phyloP scores from a whole-genome alignment of 1,284 basidiomycete genomes.

The Golubevia pallescens region DNA sequence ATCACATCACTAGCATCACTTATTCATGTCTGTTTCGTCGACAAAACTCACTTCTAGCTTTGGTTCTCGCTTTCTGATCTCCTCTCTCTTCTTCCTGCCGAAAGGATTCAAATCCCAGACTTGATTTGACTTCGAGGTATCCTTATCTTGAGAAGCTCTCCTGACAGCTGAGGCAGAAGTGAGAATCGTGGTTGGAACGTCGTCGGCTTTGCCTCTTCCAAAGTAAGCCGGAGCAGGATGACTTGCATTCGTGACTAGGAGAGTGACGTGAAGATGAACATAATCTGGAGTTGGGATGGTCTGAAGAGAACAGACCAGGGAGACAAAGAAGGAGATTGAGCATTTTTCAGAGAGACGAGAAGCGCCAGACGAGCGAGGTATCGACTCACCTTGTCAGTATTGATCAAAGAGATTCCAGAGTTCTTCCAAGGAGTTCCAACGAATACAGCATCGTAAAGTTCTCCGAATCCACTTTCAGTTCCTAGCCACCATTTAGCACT shows the following conservation, averaged over 20 bases:
- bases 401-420: slow-evolving; percentile 50
- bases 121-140: not conserved
- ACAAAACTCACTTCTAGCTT: not conserved
- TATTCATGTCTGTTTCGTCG: too few relatives aligned
- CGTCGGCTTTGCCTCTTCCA: slow-evolving; percentile 66
- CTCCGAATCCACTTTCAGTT: slow-evolving; percentile 41
- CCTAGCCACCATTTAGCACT: slow-evolving; percentile 45
- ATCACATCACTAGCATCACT: too few relatives aligned
- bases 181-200: slow-evolving; percentile 74
- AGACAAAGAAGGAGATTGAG: too few relatives aligned
- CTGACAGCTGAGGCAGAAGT: slow-evolving; percentile 67
- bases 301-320: too few relatives aligned
- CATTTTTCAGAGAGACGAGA: too few relatives aligned
- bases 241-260: slow-evolving; percentile 78
- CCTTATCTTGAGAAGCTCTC: slow-evolving; percentile 10
- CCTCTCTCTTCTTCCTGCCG: slow-evolving; percentile 8
- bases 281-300: slow-evolving; percentile 78
- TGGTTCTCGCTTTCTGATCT: not conserved
- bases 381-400: slow-evolving; percentile 23
- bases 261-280: slow-evolving; percentile 84
- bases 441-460: slow-evolving; percentile 50
- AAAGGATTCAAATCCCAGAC: too few relatives aligned
- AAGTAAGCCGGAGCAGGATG: slow-evolving; percentile 77
- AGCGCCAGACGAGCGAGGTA: too few relatives aligned
- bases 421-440: slow-evolving; percentile 56